Base-by-base conservation (phyloP, 208 protist species). In the Lotmaria passim region DNA sequence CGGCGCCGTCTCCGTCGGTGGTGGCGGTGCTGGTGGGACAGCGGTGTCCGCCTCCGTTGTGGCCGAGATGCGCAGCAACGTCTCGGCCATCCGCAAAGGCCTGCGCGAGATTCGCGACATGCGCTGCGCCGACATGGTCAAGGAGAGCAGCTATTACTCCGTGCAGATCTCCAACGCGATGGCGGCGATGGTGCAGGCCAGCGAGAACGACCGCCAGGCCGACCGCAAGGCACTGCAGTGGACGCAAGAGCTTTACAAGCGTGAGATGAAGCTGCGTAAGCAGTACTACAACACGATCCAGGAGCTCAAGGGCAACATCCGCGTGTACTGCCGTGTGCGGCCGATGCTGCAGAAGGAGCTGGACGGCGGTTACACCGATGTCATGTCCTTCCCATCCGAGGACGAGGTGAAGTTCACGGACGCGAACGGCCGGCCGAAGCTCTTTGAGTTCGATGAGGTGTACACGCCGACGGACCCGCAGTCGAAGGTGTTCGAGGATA, bases 221-320 rank as follows among this genome's bases (percentile, higher is more conserved):
- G 86, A 96, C 61, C 81, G 88, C 58, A 91, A 88, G 80, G 88
- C 89, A 17, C 79, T 97, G 60, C 67, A 86, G 30, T 93, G 87
- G 86, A 93, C 90, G 34, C 93, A 97, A 78, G 88, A 96, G 78
- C 66, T 96, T 47, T 95, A 95, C 76, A 93, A 91, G 79, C 90
- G 87, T 41, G 93, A 95, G 81, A 81, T 97, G 81, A 93, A 94
- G 80, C 78, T 97, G 56, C 89, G 91, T 55, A 96, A 97, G 68
- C 87, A 95, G 77, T 96, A 96, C 82, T 96, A 97, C 82, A 97
- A 97, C 67, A 89, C 83, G 7, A 95, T 98, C 55, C 91, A 96
- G 78, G 90, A 97, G 78, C 79, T 98, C 11, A 96, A 97, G 73
- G 94, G 94, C 34, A 98, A 96, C 73, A 97, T 98, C 68, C 92